Percentiles rank a stretch among this genome's conserved stretches.
These are phyloP conservation scores for Suillus paluster DNA, from an alignment of 768 basidiomycete genomes.

Conservation along the genomic window DNA sequence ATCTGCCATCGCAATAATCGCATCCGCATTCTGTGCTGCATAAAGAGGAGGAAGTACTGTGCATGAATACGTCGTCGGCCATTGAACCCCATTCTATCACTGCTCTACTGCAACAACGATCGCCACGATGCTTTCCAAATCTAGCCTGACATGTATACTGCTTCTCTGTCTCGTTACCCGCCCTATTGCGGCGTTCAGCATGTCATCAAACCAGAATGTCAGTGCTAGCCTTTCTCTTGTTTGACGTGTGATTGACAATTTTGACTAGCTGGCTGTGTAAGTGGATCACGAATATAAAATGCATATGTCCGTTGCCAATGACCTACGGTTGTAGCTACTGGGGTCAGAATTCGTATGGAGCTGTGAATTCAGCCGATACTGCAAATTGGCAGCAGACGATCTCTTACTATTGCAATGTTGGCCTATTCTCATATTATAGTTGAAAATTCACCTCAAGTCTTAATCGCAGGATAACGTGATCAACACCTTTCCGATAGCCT, in stretches of 20 bases:
- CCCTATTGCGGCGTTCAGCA: slow-evolving; percentile 23
- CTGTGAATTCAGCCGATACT: slow-evolving; percentile 32
- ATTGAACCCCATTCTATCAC: slow-evolving; percentile 4
- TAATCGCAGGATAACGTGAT: slow-evolving; percentile 54
- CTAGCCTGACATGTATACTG: slow-evolving; percentile 10
- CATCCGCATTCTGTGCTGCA: slow-evolving; percentile 1
- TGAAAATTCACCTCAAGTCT: background rate
- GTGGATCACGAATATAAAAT: background rate
- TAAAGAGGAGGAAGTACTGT: slow-evolving; percentile 9
- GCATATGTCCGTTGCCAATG: background rate
- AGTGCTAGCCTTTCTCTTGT: slow-evolving; percentile 2
- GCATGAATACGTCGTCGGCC: background rate
- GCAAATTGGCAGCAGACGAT: slow-evolving; percentile 37
- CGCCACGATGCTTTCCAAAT: background rate
- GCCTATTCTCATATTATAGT: slow-evolving; percentile 1
- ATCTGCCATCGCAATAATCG: slow-evolving; percentile 1
- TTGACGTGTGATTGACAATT: slow-evolving; percentile 1
- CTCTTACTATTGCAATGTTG: slow-evolving; percentile 36
- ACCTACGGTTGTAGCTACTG: slow-evolving; percentile 31
- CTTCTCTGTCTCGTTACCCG: background rate
- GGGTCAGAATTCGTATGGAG: slow-evolving; percentile 45
- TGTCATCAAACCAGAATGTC: slow-evolving; percentile 29
- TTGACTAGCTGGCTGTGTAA: slow-evolving; percentile 30
- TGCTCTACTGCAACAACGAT: background rate
- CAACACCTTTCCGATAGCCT: slow-evolving; percentile 64